Conservation (phyloP, 2,329 filamentous ascomycete species). For the Aspergillus amoenus region DNA sequence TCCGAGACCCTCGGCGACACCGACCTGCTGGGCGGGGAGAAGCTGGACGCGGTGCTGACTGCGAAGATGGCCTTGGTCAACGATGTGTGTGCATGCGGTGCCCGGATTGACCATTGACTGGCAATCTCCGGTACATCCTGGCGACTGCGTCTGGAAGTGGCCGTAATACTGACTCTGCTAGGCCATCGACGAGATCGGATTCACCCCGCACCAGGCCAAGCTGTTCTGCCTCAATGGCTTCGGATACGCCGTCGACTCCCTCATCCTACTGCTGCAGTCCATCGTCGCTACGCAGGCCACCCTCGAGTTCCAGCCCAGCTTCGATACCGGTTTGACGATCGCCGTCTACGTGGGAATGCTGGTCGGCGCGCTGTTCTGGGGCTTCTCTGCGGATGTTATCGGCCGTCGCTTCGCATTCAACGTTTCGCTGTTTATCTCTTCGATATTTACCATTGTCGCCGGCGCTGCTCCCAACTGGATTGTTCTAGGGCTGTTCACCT, state of each 20-base stretch:
- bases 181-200: constrained; percentile 58
- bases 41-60: constrained; percentile 38
- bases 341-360: constrained; percentile 66
- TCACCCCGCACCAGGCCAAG: constrained; percentile 60
- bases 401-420: constrained; percentile 80
- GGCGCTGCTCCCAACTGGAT: constrained; percentile 69
- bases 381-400: constrained; percentile 71
- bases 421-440: constrained; percentile 70
- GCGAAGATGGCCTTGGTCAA: constrained; percentile 43
- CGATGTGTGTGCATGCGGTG: constrained; percentile 13
- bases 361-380: constrained; percentile 76
- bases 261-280: constrained; percentile 9
- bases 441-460: constrained; percentile 70
- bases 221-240: constrained; percentile 64
- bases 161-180: neutral
- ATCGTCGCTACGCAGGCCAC: constrained; percentile 5
- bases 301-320: constrained; percentile 9
- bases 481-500: constrained; percentile 21
- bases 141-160: no score
- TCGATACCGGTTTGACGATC: constrained; percentile 67
- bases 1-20: neutral
- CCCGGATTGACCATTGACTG: neutral
- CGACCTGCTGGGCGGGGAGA: constrained; percentile 5
- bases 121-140: neutral
- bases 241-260: constrained; percentile 47